Evolutionary conservation across 225 moss, liverwort and hornwort species (phyloP).

Genomic region (Climacium dendroides): DNA sequence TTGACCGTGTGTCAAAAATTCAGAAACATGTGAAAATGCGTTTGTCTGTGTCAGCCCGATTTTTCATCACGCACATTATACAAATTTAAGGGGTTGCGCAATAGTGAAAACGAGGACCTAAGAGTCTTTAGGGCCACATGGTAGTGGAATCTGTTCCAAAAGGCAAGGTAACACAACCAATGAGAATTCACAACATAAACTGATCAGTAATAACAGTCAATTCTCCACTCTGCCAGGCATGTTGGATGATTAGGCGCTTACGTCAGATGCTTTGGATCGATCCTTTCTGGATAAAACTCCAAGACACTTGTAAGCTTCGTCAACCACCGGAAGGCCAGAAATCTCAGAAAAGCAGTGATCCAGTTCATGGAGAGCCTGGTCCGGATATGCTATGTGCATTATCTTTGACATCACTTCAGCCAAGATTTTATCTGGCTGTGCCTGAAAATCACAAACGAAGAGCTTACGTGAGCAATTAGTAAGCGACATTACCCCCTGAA

Average conservation of each 20-base stretch:
- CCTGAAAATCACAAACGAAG: conserved; percentile 14
- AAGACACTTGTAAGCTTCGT: conserved; percentile 42
- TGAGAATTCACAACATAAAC: background rate
- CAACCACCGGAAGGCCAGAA: conserved; percentile 69
- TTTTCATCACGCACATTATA: background rate
- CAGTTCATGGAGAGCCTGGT: conserved; percentile 46
- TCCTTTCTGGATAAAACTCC: conserved; percentile 76
- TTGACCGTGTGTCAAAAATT: background rate
- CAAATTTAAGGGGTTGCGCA: background rate
- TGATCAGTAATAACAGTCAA: background rate
- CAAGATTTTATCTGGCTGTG: conserved; percentile 58
- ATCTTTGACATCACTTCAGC: conserved; percentile 81
- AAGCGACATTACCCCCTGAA: background rate
- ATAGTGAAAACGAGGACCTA: background rate
- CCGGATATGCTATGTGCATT: conserved; percentile 45
- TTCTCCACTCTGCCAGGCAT: background rate
- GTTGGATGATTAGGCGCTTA: background rate
- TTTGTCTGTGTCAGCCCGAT: background rate
- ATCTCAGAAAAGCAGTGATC: conserved; percentile 44
- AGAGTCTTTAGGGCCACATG: background rate
- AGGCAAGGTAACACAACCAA: background rate
- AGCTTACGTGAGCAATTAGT: background rate
- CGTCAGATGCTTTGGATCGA: conserved; percentile 26
- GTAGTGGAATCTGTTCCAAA: background rate
- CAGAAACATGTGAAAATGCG: background rate